A percentile compares a stretch with the other conserved stretches of the same genome.
Conservation (phyloP, 2,329 filamentous ascomycete species). For the Cytospora leucostoma region DNA sequence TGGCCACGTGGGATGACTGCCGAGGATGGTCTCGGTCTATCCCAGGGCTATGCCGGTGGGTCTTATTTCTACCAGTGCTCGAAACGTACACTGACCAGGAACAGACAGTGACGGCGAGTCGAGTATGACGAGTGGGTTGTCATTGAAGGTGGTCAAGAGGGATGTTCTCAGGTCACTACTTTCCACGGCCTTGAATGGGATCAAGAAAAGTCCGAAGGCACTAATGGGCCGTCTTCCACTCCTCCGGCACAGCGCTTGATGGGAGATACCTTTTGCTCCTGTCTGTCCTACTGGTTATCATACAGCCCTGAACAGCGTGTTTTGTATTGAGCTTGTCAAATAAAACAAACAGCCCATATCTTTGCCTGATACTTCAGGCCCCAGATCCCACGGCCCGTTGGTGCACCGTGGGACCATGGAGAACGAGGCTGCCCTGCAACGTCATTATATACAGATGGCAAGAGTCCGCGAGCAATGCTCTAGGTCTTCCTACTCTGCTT, state of each 20-base stretch:
- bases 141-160: not conserved
- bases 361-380: not conserved
- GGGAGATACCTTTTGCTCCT: not conserved
- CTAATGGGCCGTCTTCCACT: not conserved
- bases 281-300: not conserved
- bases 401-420: not conserved
- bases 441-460: no score
- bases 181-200: not conserved
- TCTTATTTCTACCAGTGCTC: not conserved
- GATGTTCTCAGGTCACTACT: not conserved
- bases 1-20: not conserved
- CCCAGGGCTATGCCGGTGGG: not conserved
- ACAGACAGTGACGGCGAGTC: not conserved
- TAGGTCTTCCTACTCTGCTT: not conserved
- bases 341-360: not conserved
- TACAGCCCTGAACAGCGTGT: not conserved
- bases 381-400: not conserved
- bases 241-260: not conserved
- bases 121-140: not conserved
- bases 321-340: not conserved
- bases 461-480: no score
- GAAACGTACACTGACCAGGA: not conserved
- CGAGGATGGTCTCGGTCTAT: not conserved
- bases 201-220: not conserved
- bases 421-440: not conserved